These are phyloP conservation scores for Pythium aquatile DNA, from an alignment of 352 stramenopile genomes.

Conservation along the genomic window DNA sequence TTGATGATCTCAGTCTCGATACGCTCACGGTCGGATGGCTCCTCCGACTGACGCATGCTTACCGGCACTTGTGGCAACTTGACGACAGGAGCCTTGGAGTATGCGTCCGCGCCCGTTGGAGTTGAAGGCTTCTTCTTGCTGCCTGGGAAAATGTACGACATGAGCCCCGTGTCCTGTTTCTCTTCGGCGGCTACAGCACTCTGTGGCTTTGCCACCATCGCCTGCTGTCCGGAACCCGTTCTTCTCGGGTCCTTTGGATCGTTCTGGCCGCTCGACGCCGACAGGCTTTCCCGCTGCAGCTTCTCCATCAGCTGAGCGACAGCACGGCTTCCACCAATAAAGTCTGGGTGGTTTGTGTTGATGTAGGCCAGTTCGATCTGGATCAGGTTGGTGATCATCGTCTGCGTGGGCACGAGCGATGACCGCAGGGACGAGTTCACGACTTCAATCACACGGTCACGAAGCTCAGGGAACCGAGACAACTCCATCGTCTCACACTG, in stretches of 20 bases:
- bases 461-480: slow-evolving; percentile 93
- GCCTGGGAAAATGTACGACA: slow-evolving; percentile 77
- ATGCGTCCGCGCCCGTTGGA: slow-evolving; percentile 20
- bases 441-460: slow-evolving; percentile 95
- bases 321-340: slow-evolving; percentile 95
- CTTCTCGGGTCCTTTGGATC: slow-evolving; percentile 59
- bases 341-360: slow-evolving; percentile 99
- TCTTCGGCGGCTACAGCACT: slow-evolving; percentile 30
- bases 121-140: slow-evolving; percentile 42
- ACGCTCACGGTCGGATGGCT: slow-evolving; percentile 94
- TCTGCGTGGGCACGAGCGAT: slow-evolving; percentile 74
- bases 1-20: slow-evolving; percentile 99
- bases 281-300: slow-evolving; percentile 85
- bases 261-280: slow-evolving; percentile 27
- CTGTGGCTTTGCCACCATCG: slow-evolving; percentile 11
- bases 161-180: slow-evolving; percentile 62
- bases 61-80: slow-evolving; percentile 96
- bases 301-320: slow-evolving; percentile 96
- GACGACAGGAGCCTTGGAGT: slow-evolving; percentile 71
- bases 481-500: slow-evolving; percentile 96
- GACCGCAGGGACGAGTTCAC: slow-evolving; percentile 88
- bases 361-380: slow-evolving; percentile 99
- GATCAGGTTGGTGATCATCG: slow-evolving; percentile 98
- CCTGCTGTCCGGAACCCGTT: slow-evolving; percentile 22
- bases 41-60: slow-evolving; percentile 94